Percentiles rank a stretch among this genome's conserved stretches.
Evolutionary conservation across 768 basidiomycete species (phyloP).

Genomic region (Amyloporia xantha): DNA sequence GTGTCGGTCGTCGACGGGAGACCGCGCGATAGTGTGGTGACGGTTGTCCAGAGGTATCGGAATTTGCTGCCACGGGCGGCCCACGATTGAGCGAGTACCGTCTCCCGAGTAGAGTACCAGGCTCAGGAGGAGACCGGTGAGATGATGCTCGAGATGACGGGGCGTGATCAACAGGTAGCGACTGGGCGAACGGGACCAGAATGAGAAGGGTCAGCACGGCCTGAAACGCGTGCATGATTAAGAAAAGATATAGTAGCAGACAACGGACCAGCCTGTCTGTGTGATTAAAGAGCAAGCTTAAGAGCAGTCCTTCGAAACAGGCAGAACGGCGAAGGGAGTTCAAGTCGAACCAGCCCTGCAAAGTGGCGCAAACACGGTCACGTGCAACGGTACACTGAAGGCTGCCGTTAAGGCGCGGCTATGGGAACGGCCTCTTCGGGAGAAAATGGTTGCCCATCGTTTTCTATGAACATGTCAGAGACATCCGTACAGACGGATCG

Average conservation of each 20-base stretch:
- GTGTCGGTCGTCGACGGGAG: constrained; percentile 2
- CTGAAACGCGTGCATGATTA: neutral
- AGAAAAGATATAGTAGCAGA: neutral
- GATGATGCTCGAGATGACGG: neutral
- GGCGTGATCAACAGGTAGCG: neutral
- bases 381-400: too few species aligned
- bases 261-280: constrained; percentile 2
- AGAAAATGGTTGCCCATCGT: too few species aligned
- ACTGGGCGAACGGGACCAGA: neutral
- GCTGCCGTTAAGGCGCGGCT: too few species aligned
- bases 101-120: constrained; percentile 18
- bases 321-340: neutral
- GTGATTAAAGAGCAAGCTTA: too few species aligned
- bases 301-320: too few species aligned
- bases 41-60: neutral
- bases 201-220: neutral
- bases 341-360: neutral
- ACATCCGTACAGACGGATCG: too few species aligned
- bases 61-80: neutral
- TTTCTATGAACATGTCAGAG: too few species aligned
- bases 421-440: too few species aligned
- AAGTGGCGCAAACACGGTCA: neutral
- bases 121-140: constrained; percentile 5
- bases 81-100: constrained; percentile 15
- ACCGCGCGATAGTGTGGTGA: neutral